Evolutionary conservation across 352 stramenopile genomes (phyloP).

Genomic region (Peronospora destructor): DNA sequence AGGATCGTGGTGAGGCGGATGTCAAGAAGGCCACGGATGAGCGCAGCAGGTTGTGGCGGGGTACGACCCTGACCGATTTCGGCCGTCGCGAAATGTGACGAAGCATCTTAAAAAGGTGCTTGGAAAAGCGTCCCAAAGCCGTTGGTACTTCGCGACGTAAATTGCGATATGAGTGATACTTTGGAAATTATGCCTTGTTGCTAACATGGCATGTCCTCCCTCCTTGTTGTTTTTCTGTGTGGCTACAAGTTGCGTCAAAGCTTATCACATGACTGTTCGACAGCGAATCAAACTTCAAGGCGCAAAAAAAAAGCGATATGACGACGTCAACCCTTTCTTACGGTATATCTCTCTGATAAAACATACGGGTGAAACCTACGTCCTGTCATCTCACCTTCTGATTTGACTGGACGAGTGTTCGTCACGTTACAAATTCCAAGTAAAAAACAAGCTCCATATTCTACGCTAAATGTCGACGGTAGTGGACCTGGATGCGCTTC

Average conservation of each 20-base stretch:
- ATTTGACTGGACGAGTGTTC: slow-evolving; percentile 1
- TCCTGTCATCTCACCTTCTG: slow-evolving; percentile 1
- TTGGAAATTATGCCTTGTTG: not conserved
- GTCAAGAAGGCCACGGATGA: slow-evolving; percentile 9
- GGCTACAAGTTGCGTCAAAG: slow-evolving; percentile 1
- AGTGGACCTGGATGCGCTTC: slow-evolving; percentile 91
- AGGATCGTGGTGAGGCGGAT: slow-evolving; percentile 16
- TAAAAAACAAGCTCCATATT: slow-evolving; percentile 4
- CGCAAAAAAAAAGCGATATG: not conserved
- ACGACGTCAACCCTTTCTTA: not conserved
- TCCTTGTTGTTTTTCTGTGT: slow-evolving; percentile 4
- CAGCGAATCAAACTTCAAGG: slow-evolving; percentile 11
- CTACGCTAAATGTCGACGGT: slow-evolving; percentile 9
- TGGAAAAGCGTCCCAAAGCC: not conserved
- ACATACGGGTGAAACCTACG: not conserved
- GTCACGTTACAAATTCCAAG: slow-evolving; percentile 24
- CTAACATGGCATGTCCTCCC: slow-evolving; percentile 17
- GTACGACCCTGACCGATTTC: slow-evolving; percentile 5
- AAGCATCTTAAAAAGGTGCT: slow-evolving; percentile 12
- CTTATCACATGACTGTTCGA: slow-evolving; percentile 3
- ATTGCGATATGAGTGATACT: slow-evolving; percentile 17
- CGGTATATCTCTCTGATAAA: not conserved
- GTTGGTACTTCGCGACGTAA: slow-evolving; percentile 24
- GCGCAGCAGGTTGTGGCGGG: slow-evolving; percentile 6
- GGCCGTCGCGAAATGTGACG: slow-evolving; percentile 21